A percentile compares a stretch with the other conserved stretches of the same genome.
These are phyloP conservation scores for Exsudoporus floridanus DNA, from an alignment of 1,284 basidiomycete genomes.

Conservation along the genomic window DNA sequence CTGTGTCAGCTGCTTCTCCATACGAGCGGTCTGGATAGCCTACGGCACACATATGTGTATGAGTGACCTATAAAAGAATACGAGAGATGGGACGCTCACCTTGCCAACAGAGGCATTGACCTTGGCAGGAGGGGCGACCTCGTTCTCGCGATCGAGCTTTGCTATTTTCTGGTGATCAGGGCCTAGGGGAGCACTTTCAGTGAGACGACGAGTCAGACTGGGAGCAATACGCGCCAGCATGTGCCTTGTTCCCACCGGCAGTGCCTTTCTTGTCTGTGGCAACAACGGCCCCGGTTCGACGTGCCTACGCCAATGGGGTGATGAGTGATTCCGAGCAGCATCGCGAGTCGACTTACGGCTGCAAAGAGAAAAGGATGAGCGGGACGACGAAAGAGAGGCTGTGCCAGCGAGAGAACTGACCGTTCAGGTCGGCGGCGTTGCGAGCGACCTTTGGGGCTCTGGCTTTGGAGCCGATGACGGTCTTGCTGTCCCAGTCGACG, in stretches of 20 bases:
- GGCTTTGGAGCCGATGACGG: constrained; percentile 76
- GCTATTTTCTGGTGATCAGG: constrained; percentile 93
- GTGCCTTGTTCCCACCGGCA: constrained; percentile 69
- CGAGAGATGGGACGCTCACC: constrained; percentile 40
- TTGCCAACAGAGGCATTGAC: constrained; percentile 79
- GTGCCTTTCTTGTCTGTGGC: constrained; percentile 76
- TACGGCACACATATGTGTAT: constrained; percentile 31
- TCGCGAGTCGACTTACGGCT: constrained; percentile 49
- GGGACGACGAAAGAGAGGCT: background rate
- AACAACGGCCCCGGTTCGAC: constrained; percentile 68
- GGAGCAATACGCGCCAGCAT: constrained; percentile 50
- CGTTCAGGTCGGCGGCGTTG: constrained; percentile 69
- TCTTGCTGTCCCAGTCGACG: constrained; percentile 68
- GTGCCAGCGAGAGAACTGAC: constrained; percentile 39
- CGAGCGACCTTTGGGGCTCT: constrained; percentile 69
- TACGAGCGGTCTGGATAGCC: constrained; percentile 84
- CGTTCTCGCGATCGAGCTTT: constrained; percentile 93
- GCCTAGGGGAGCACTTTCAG: constrained; percentile 42
- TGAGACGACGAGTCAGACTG: constrained; percentile 1
- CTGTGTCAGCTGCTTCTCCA: constrained; percentile 79
- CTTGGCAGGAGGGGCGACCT: constrained; percentile 92
- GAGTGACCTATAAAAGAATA: background rate
- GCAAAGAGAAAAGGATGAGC: constrained; percentile 12
- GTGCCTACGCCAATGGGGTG: constrained; percentile 49
- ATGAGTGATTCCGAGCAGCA: background rate